Evolutionary conservation across 257 asterid species (phyloP), one percentile per base, ranked within the genome.

Genomic region (Paraleonurus japonicus): DNA sequence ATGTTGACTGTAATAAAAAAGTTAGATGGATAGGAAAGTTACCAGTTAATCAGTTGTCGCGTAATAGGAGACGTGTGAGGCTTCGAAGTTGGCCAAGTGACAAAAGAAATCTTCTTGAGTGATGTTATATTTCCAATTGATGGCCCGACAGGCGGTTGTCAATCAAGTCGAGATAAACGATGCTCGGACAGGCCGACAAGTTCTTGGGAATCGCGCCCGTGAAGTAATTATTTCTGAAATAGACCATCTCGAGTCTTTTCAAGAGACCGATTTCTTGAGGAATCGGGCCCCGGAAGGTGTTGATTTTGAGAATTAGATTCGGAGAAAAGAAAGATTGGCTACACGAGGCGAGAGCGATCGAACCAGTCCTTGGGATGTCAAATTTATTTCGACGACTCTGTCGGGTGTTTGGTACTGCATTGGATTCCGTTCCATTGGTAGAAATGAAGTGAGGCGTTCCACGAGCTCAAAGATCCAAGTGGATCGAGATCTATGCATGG

Each of bases 241-340:
- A 9, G 4, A 79, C 22, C 32, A 26, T 32, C 30, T 51, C 53
- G 0, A 84, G 70, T 13, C 73, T 57, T 17, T 33, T 35, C 17
- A 81, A 69, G 17, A 32, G 67, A 3, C 81, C 78, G 7, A 81
- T 11, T 67, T 81, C 81, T 39, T 24, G 68, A 0, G 86, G 89
- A 15, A 81, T 77, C 60, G 66, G 28, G 19, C 85, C 79, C 0
- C 51, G 53, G 62, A 81, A 69, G n/a, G 71, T 53, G 59, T 81
- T 81, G 32, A 59, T 75, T 32, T 70, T 47, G 19, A 81, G 70
- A 67, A 33, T 37, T 4, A 84, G 67, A 0, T 28, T 26, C 41
- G 32, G 17, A 84, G 80, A 55, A 79, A 81, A 45, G 80, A 70
- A n/a, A 84, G 81, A 47, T 81, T 81, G 10, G 81, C 80, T 55